Conservation (phyloP, 352 stramenopile genomes). For the Pythium apleroticum region DNA sequence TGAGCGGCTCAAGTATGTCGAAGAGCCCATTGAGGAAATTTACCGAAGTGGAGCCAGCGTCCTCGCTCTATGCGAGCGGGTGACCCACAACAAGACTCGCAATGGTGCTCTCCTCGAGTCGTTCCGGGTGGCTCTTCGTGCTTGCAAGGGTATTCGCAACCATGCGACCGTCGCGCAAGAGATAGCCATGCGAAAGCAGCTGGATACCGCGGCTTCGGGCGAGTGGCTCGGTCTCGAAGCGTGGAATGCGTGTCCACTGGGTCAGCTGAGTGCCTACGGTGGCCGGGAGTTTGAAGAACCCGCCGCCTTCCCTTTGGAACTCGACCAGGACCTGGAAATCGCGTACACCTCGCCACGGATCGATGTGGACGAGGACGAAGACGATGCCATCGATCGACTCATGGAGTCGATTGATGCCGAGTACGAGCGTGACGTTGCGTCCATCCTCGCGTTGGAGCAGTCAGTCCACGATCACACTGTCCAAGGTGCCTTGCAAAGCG, state of each 20-base stretch:
- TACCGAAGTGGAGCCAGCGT: slow-evolving; percentile 59
- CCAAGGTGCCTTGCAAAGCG: slow-evolving; percentile 35
- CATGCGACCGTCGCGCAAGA: slow-evolving; percentile 37
- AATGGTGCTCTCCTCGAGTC: slow-evolving; percentile 30
- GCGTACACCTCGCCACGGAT: slow-evolving; percentile 34
- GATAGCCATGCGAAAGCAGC: slow-evolving; percentile 24
- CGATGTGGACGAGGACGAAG: slow-evolving; percentile 29
- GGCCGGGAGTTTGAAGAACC: background rate
- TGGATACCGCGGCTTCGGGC: slow-evolving; percentile 11
- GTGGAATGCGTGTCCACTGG: slow-evolving; percentile 50
- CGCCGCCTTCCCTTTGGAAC: slow-evolving; percentile 45
- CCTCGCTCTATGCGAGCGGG: slow-evolving; percentile 27
- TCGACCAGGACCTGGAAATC: slow-evolving; percentile 37
- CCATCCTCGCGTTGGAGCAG: slow-evolving; percentile 41
- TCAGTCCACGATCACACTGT: slow-evolving; percentile 51
- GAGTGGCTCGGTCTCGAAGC: slow-evolving; percentile 39
- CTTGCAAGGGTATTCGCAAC: slow-evolving; percentile 53
- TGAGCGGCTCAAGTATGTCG: slow-evolving; percentile 58
- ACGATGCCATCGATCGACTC: slow-evolving; percentile 43
- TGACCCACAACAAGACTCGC: background rate
- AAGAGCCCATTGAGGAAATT: slow-evolving; percentile 57
- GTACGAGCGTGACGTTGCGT: slow-evolving; percentile 42
- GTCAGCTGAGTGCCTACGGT: slow-evolving; percentile 23
- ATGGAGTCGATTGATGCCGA: slow-evolving; percentile 51
- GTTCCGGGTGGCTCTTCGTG: slow-evolving; percentile 38